Conservation (phyloP, 345 rosid species). For the Syzygium grande region DNA sequence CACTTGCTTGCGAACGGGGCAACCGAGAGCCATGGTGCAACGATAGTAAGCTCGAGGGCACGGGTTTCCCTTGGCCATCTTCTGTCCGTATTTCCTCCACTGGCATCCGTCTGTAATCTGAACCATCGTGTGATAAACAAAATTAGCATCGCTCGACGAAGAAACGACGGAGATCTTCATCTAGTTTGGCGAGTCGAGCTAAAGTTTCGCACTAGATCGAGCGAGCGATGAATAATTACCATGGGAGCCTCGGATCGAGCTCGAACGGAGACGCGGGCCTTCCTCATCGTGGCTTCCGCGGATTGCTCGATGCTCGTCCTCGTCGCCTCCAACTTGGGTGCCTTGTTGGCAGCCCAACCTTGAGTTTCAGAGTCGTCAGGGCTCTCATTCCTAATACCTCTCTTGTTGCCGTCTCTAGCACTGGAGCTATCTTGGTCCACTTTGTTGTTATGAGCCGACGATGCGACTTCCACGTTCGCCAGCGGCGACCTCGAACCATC, state of each 20-base stretch:
- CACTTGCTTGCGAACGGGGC: conserved; percentile 97
- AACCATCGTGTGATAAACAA: background rate
- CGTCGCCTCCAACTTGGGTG: conserved; percentile 25
- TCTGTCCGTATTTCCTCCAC: conserved; percentile 99
- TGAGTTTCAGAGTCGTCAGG: conserved; percentile 59
- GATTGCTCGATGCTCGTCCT: conserved; percentile 47
- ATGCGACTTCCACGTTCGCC: conserved; percentile 18
- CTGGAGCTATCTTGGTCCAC: background rate
- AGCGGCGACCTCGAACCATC: conserved; percentile 33
- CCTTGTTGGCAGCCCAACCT: conserved; percentile 55
- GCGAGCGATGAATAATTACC: conserved; percentile 27
- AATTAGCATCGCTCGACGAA: background rate
- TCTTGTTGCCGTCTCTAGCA: conserved; percentile 30
- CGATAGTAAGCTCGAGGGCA: conserved; percentile 96
- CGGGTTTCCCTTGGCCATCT: conserved; percentile 98
- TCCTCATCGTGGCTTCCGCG: conserved; percentile 81
- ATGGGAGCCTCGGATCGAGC: conserved; percentile 98
- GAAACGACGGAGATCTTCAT: background rate
- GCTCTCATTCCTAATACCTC: conserved; percentile 49
- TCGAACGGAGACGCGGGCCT: conserved; percentile 96
- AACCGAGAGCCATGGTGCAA: conserved; percentile 91
- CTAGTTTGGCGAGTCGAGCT: background rate
- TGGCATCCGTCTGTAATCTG: conserved; percentile 90
- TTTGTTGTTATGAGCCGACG: conserved; percentile 7
- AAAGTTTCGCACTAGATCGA: background rate